Evolutionary conservation across 257 asterid species (phyloP).

Genomic region (Leptodermis oblonga): DNA sequence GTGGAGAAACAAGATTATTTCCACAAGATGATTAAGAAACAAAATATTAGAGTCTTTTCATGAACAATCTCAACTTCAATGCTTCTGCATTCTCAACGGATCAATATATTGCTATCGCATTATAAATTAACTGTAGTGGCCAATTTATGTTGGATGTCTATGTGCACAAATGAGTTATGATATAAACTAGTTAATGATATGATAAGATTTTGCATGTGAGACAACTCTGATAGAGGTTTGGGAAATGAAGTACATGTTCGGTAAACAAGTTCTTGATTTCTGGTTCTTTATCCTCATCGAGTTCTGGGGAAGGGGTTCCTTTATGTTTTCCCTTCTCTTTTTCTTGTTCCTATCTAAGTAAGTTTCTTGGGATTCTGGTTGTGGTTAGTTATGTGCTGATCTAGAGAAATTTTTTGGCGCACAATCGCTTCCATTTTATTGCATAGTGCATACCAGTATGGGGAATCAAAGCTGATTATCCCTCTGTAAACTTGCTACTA

Average conservation of each 20-base stretch:
- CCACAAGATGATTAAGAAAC: not conserved
- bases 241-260: not conserved
- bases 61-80: not conserved
- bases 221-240: not conserved
- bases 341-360: not conserved
- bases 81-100: not conserved
- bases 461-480: not conserved
- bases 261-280: not conserved
- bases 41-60: not conserved
- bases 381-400: not conserved
- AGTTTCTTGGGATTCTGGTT: not conserved
- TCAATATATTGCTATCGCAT: not conserved
- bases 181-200: not conserved
- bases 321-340: not conserved
- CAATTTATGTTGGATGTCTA: not conserved
- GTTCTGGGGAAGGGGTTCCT: too few species aligned
- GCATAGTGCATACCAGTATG: not conserved
- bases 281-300: not conserved
- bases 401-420: not conserved
- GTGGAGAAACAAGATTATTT: not conserved
- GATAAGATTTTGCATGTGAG: not conserved
- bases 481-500: not conserved
- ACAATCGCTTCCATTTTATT: not conserved
- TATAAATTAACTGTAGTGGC: not conserved
- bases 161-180: not conserved